These are phyloP conservation scores for Rehmannia glutinosa DNA, from an alignment of 257 asterid species.

Conservation along the genomic window DNA sequence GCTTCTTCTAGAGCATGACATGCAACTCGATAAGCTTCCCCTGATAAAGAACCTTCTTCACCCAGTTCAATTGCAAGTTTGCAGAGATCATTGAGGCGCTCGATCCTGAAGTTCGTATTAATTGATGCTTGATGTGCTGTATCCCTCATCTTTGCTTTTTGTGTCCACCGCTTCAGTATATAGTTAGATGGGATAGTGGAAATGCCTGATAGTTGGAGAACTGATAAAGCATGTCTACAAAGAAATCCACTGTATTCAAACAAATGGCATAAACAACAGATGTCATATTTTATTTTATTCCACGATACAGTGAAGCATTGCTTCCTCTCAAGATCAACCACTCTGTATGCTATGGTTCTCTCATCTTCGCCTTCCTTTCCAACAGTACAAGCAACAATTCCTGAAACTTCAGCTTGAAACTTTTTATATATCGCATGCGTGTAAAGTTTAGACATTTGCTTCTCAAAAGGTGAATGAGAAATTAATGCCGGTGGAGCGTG, in stretches of 20 bases:
- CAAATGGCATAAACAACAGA: constrained; percentile 35
- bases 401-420: constrained; percentile 47
- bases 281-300: constrained; percentile 20
- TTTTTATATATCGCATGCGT: constrained; percentile 29
- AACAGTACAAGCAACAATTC: constrained; percentile 26
- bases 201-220: constrained; percentile 36
- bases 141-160: constrained; percentile 27
- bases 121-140: constrained; percentile 11
- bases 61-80: constrained; percentile 34
- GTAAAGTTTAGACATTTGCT: constrained; percentile 42
- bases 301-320: constrained; percentile 30
- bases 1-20: constrained; percentile 32
- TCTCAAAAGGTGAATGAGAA: constrained; percentile 43
- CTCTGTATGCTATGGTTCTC: constrained; percentile 15
- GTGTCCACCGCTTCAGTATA: constrained; percentile 43
- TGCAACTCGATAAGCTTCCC: constrained; percentile 38
- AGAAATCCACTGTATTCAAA: constrained; percentile 44
- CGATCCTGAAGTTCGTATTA: constrained; percentile 23
- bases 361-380: constrained; percentile 29
- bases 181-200: constrained; percentile 32
- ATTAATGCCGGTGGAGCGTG: constrained; percentile 12
- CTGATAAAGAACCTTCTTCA: constrained; percentile 43
- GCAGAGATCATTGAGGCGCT: constrained; percentile 45
- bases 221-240: constrained; percentile 42
- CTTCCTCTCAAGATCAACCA: constrained; percentile 27